Percentiles rank a stretch among this genome's conserved stretches.
phyloP scores from a whole-genome alignment of 208 protist genomes.

The Wallacemonas collosoma region DNA sequence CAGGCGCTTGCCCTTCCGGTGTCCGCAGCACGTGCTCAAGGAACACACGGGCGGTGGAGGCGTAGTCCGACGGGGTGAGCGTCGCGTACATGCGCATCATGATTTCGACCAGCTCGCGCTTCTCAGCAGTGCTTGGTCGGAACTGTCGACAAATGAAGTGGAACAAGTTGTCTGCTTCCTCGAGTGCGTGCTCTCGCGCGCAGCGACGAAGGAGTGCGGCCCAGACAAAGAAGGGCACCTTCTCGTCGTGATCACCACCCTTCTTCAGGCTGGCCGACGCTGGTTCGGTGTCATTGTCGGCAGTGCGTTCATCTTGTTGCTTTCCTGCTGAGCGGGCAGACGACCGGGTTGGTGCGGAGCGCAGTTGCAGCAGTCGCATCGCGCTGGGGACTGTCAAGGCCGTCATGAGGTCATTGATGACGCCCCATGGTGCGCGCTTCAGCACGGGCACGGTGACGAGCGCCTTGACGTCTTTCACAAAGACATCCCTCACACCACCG shows the following conservation, averaged over 20 bases:
- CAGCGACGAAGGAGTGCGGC: slow-evolving; percentile 80
- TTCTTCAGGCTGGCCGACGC: neutral
- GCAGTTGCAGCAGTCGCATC: slow-evolving; percentile 73
- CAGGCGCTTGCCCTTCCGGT: slow-evolving; percentile 47
- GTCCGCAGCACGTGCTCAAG: slow-evolving; percentile 65
- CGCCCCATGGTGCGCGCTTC: slow-evolving; percentile 56
- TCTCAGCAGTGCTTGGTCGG: slow-evolving; percentile 38
- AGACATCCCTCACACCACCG: slow-evolving; percentile 67
- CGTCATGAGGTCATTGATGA: slow-evolving; percentile 79
- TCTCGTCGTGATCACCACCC: slow-evolving; percentile 22
- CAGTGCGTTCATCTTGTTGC: too few relatives aligned
- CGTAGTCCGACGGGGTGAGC: slow-evolving; percentile 63
- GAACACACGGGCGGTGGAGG: slow-evolving; percentile 66
- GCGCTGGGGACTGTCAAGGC: slow-evolving; percentile 77
- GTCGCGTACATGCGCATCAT: slow-evolving; percentile 90
- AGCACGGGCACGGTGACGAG: slow-evolving; percentile 47
- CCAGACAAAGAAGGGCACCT: slow-evolving; percentile 81
- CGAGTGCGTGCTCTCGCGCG: slow-evolving; percentile 67
- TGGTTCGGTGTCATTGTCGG: too few relatives aligned
- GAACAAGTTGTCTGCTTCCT: slow-evolving; percentile 80
- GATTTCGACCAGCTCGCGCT: slow-evolving; percentile 84
- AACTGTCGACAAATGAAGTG: slow-evolving; percentile 74
- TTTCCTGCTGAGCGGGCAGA: too few relatives aligned
- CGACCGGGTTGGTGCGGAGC: slow-evolving; percentile 7
- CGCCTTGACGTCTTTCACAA: slow-evolving; percentile 69